These are phyloP conservation scores for Melanogaster broomeanus DNA, from an alignment of 768 basidiomycete genomes.

Conservation along the genomic window DNA sequence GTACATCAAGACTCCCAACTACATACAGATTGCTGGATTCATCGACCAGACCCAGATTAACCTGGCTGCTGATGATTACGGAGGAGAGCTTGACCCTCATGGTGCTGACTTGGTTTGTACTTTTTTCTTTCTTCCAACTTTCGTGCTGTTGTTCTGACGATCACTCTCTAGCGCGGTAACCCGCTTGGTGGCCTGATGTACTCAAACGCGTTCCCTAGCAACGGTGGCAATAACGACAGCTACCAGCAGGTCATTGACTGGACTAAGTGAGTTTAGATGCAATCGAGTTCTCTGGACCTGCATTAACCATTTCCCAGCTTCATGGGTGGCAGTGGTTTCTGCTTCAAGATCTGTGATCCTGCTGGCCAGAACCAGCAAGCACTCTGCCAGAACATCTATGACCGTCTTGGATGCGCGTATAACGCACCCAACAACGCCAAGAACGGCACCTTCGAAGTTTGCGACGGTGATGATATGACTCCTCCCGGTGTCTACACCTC, in stretches of 20 bases:
- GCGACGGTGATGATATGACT: slow-evolving; percentile 65
- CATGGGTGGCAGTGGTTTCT: slow-evolving; percentile 66
- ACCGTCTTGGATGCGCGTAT: slow-evolving; percentile 73
- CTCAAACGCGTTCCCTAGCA: slow-evolving; percentile 53
- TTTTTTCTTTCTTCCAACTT: slow-evolving; percentile 9
- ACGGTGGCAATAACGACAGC: slow-evolving; percentile 39
- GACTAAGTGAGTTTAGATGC: slow-evolving; percentile 57
- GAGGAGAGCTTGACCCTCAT: slow-evolving; percentile 79
- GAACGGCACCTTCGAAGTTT: slow-evolving; percentile 61
- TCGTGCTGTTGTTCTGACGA: slow-evolving; percentile 11
- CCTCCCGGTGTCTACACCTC: slow-evolving; percentile 53
- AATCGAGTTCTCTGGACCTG: no score
- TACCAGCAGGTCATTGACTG: slow-evolving; percentile 64
- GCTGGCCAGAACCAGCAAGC: slow-evolving; percentile 44
- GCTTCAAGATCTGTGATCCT: slow-evolving; percentile 74
- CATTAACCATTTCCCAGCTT: slow-evolving; percentile 49
- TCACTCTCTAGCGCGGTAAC: slow-evolving; percentile 62
- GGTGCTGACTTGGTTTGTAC: slow-evolving; percentile 62
- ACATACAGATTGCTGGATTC: slow-evolving; percentile 61
- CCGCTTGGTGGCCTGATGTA: slow-evolving; percentile 73
- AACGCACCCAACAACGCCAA: slow-evolving; percentile 69
- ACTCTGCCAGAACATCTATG: slow-evolving; percentile 73
- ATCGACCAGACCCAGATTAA: slow-evolving; percentile 65
- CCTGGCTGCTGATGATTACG: slow-evolving; percentile 53
- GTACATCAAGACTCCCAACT: slow-evolving; percentile 56